Percentiles rank a stretch among this genome's conserved stretches.
Evolutionary conservation across 495 filamentous ascomycete species (phyloP).

Genomic region (Neurospora sublineolata): DNA sequence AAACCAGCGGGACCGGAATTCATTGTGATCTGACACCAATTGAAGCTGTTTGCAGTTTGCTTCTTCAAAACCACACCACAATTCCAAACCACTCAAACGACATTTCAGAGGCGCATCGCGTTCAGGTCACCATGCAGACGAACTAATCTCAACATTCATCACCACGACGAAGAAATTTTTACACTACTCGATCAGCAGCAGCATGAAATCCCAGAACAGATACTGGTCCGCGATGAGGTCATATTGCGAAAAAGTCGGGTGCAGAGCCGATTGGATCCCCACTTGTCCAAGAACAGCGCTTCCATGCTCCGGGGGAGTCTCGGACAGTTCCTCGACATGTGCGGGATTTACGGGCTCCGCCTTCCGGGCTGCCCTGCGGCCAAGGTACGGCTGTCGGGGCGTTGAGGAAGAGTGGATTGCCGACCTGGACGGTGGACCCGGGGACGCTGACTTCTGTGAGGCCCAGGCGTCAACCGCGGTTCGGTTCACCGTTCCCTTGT

Average conservation of each 20-base stretch:
- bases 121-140: not conserved
- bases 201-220: not conserved
- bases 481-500: not conserved
- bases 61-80: not conserved
- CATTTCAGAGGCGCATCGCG: not conserved
- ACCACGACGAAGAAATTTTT: not conserved
- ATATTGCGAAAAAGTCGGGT: conserved; percentile 6
- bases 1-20: not conserved
- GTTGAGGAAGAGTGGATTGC: not conserved
- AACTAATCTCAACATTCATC: not conserved
- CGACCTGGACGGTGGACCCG: not conserved
- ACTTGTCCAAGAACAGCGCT: too few relatives aligned
- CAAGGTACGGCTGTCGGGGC: not conserved
- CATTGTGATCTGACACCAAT: not conserved
- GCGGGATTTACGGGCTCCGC: not conserved
- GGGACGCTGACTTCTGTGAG: not conserved
- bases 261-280: conserved; percentile 1
- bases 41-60: not conserved
- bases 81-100: not conserved
- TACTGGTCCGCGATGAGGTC: conserved; percentile 15
- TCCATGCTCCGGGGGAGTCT: too few relatives aligned
- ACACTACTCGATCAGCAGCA: not conserved
- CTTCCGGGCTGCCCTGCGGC: not conserved
- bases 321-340: too few relatives aligned
- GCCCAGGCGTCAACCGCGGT: not conserved